Evolutionary conservation across 2,329 filamentous ascomycete species (phyloP).

Genomic region (Sporothrix dimorphospora): DNA sequence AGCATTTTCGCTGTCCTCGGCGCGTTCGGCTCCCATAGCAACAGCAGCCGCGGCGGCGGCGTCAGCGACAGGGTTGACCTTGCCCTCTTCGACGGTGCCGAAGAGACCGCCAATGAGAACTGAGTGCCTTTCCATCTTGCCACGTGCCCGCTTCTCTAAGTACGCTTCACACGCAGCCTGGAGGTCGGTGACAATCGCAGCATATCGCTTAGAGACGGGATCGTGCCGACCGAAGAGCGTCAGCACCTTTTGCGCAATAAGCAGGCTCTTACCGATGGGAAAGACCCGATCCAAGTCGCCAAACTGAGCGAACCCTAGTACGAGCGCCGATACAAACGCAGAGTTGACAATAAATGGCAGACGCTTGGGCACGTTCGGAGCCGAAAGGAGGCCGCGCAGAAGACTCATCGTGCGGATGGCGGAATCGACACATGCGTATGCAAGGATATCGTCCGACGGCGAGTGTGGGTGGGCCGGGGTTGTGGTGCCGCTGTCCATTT

Average conservation of each 20-base stretch:
- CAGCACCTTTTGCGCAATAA: slow-evolving; percentile 36
- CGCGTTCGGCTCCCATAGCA: neutral
- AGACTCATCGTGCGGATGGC: slow-evolving; percentile 45
- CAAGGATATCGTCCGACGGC: slow-evolving; percentile 36
- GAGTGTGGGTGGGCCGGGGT: slow-evolving; percentile 17
- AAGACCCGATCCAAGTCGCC: slow-evolving; percentile 47
- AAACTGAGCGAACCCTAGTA: slow-evolving; percentile 50
- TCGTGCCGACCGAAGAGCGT: slow-evolving; percentile 36
- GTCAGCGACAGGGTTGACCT: neutral
- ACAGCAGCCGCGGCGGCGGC: neutral
- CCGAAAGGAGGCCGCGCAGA: slow-evolving; percentile 42
- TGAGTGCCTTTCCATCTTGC: slow-evolving; percentile 36
- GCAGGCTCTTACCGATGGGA: slow-evolving; percentile 39
- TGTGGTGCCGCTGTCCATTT: neutral
- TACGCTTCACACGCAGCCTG: slow-evolving; percentile 36
- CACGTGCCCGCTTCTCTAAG: slow-evolving; percentile 33
- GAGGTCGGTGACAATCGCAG: slow-evolving; percentile 35
- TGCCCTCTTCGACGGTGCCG: slow-evolving; percentile 35
- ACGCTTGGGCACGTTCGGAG: slow-evolving; percentile 44
- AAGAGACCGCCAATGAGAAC: slow-evolving; percentile 37
- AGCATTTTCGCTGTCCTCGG: neutral
- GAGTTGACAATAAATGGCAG: slow-evolving; percentile 52
- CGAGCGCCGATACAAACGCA: slow-evolving; percentile 49
- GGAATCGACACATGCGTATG: slow-evolving; percentile 43
- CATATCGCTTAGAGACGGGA: slow-evolving; percentile 35